Evolutionary conservation across 805 yeast species (phyloP).

Genomic region (Lachancea nothofagi): DNA sequence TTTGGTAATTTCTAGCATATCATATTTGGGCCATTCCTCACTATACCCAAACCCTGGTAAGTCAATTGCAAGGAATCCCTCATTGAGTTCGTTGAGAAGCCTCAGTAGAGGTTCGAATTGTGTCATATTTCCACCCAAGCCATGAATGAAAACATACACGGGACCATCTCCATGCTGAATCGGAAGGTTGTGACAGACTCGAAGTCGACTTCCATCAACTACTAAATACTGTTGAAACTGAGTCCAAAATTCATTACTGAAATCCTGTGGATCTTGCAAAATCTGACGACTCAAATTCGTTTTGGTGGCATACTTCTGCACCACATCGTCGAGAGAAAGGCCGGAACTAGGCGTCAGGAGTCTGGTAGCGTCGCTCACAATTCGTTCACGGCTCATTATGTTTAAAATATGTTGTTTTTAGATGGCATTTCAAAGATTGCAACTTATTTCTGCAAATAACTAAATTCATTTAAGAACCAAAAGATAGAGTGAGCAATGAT

Average conservation of each 20-base stretch:
- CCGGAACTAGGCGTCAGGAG: constrained; percentile 18
- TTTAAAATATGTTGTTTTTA: not conserved
- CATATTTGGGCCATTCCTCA: constrained; percentile 18
- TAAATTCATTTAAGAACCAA: not conserved
- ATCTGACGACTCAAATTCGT: constrained; percentile 12
- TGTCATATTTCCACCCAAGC: constrained; percentile 83
- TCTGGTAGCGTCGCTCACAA: constrained; percentile 4
- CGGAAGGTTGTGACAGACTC: constrained; percentile 24
- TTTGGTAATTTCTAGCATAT: constrained; percentile 15
- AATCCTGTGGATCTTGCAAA: constrained; percentile 17
- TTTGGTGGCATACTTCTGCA: constrained; percentile 14
- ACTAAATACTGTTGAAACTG: constrained; percentile 14
- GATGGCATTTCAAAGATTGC: not conserved
- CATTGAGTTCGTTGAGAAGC: constrained; percentile 54
- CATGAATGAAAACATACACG: constrained; percentile 62
- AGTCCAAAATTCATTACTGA: constrained; percentile 20
- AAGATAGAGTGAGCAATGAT: constrained; percentile 1
- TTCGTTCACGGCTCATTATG: constrained; percentile 1
- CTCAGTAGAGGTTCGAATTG: constrained; percentile 71
- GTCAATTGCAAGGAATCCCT: constrained; percentile 66
- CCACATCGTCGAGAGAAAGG: constrained; percentile 17
- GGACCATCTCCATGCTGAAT: constrained; percentile 25
- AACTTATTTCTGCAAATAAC: not conserved
- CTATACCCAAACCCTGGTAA: constrained; percentile 82
- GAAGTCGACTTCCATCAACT: constrained; percentile 11